Base-by-base conservation (phyloP, 129 eudicot genomes). In the Centaurea solstitialis region DNA sequence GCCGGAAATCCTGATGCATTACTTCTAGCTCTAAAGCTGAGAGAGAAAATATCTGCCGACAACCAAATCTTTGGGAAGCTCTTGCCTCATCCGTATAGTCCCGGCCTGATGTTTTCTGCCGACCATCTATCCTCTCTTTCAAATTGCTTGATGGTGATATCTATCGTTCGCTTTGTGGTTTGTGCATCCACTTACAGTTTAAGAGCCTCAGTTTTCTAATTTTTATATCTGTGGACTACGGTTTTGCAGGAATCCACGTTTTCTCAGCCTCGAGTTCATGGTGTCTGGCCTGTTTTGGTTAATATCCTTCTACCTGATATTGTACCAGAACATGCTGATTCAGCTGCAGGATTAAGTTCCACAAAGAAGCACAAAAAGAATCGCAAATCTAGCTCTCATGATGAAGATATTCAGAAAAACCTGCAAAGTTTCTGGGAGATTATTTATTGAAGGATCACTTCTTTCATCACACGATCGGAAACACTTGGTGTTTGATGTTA, bases 211-310 rank as follows among this genome's bases (percentile, higher is more conserved):
- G 9, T 76, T 38, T 81, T 59, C 39, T 78, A 43, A 79, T 39
- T 68, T 45, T 39, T 50, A 1, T 78, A 45, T 38, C 26, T 77
- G 59, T 38, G 75, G 30, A 26, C 30, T 26, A 26, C 2, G 30
- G 62, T 41, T 45, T 76, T 88, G 78, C 92, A 96, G 98, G 97
- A 93, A 79, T 96, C 99, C 10, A 91, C 99, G 61, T 96, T 93
- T 84, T 96, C 97, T 86, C 97, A 88, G 83, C 98, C 99, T 66
- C 95, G 98, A 70, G 93, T 95, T 53, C 99, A 96, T 78, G 86
- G 97, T 82, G 85, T 96, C 20, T 96, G 98, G 98, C 86, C 95
- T 76, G 85, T 84, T 77, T 72, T 93, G 79, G 86, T 93, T 39
- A 90, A 84, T 78, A 72, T 77, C 24, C 85, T 96, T 10, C 78